Evolutionary conservation across 2,329 filamentous ascomycete species (phyloP).

Genomic region (Botryosphaeria dothidea): DNA sequence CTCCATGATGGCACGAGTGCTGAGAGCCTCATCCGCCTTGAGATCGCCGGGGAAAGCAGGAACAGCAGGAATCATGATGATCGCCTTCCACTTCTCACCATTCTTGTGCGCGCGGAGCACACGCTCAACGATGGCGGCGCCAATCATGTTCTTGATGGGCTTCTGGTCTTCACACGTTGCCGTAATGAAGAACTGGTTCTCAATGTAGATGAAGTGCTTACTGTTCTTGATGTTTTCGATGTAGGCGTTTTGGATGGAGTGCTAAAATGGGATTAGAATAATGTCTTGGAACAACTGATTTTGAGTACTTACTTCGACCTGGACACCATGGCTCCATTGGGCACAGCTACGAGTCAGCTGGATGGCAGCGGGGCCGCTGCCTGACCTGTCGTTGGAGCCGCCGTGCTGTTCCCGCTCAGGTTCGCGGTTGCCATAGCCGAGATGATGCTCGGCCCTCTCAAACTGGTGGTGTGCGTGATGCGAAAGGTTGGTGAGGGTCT

Average conservation of each 20-base stretch:
- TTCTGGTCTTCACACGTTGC: conserved; percentile 69
- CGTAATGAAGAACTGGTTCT: conserved; percentile 89
- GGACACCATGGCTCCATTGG: conserved; percentile 62
- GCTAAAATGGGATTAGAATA: conserved; percentile 39
- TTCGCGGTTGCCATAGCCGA: conserved; percentile 24
- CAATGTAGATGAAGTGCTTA: conserved; percentile 75
- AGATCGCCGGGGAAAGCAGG: conserved; percentile 83
- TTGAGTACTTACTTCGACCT: conserved; percentile 50
- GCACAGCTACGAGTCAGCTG: conserved; percentile 43
- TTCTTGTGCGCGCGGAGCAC: conserved; percentile 69
- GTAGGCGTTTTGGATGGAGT: conserved; percentile 87
- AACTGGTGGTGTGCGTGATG: conserved; percentile 12
- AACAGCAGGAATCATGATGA: conserved; percentile 76
- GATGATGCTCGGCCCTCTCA: conserved; percentile 26
- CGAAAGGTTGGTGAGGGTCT: conserved; percentile 12
- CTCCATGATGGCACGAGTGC: conserved; percentile 84
- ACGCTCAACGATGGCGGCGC: conserved; percentile 75
- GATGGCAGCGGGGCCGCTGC: conserved; percentile 30
- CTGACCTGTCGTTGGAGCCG: conserved; percentile 1
- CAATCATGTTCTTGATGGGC: conserved; percentile 76
- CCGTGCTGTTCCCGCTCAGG: conserved; percentile 29
- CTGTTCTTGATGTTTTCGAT: conserved; percentile 69
- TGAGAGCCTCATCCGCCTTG: conserved; percentile 68
- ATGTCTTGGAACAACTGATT: no score
- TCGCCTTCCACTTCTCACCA: conserved; percentile 69